phyloP scores from a whole-genome alignment of 1,139 yeast genomes.

The Lodderomyces elongisporus region DNA sequence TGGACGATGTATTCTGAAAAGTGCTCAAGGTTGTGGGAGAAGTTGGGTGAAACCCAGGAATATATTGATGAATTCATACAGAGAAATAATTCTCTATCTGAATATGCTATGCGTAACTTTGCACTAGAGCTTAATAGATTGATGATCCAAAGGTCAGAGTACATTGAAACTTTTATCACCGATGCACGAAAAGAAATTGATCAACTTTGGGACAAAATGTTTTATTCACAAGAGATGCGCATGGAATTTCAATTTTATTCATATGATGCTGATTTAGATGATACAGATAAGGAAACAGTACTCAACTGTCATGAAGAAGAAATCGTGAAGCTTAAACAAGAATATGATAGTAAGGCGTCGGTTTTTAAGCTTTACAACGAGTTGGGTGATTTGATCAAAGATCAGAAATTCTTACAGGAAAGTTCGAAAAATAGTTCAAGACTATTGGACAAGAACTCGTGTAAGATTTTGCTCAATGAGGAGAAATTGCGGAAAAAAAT shows the following conservation, averaged over 20 bases:
- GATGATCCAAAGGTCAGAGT: constrained; percentile 53
- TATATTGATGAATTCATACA: constrained; percentile 33
- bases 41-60: constrained; percentile 38
- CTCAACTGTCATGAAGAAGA: constrained; percentile 62
- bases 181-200: constrained; percentile 57
- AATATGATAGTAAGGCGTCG: constrained; percentile 49
- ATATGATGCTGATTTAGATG: constrained; percentile 35
- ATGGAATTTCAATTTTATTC: constrained; percentile 30
- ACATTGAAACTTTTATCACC: constrained; percentile 61
- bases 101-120: constrained; percentile 33
- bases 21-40: constrained; percentile 48
- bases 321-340: constrained; percentile 44
- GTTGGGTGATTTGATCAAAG: constrained; percentile 52
- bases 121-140: constrained; percentile 56
- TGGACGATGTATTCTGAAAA: constrained; percentile 27
- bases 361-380: constrained; percentile 51
- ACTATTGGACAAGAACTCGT: constrained; percentile 69
- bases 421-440: constrained; percentile 80
- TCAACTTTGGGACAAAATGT: constrained; percentile 58
- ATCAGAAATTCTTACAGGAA: constrained; percentile 58
- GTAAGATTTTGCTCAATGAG: constrained; percentile 73
- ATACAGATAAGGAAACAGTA: constrained; percentile 49
- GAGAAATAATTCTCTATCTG: constrained; percentile 35
- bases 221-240: constrained; percentile 47
- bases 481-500: constrained; percentile 70